These are phyloP conservation scores for Dendryphion nanum DNA, from an alignment of 2,329 filamentous ascomycete genomes.

Conservation along the genomic window DNA sequence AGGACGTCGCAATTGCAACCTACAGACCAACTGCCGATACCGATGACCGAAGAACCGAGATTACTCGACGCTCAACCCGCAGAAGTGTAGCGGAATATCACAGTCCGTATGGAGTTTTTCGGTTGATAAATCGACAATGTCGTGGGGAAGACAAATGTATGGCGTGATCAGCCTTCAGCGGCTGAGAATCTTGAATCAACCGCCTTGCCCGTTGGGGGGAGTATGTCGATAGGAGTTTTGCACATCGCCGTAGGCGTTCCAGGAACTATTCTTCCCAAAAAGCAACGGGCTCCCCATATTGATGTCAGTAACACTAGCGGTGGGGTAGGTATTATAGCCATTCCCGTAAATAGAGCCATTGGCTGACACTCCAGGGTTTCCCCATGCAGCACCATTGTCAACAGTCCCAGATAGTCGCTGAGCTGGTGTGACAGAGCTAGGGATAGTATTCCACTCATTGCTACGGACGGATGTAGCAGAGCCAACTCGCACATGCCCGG, in stretches of 20 bases:
- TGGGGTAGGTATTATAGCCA: constrained; percentile 17
- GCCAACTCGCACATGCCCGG: constrained; percentile 44
- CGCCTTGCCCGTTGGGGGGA: constrained; percentile 38
- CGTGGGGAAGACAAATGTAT: too few relatives aligned
- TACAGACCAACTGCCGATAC: too few relatives aligned
- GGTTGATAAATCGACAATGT: too few relatives aligned
- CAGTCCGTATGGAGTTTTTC: too few relatives aligned
- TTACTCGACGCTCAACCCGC: too few relatives aligned
- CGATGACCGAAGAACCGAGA: too few relatives aligned
- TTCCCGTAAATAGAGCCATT: constrained; percentile 25
- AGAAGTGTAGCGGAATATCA: too few relatives aligned
- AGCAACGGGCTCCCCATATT: constrained; percentile 42
- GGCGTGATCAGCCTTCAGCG: background rate
- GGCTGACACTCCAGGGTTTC: constrained; percentile 23
- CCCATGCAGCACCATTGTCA: constrained; percentile 33
- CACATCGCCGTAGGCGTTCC: constrained; percentile 33
- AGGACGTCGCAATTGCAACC: too few relatives aligned
- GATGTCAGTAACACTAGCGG: constrained; percentile 16
- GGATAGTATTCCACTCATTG: constrained; percentile 15
- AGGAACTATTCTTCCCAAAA: constrained; percentile 42
- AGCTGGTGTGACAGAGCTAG: constrained; percentile 11
- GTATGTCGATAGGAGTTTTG: constrained; percentile 36
- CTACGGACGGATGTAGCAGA: constrained; percentile 44
- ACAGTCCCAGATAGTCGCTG: constrained; percentile 27
- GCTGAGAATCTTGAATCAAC: constrained; percentile 23